A percentile compares a stretch with the other conserved stretches of the same genome.
phyloP scores from a whole-genome alignment of 257 asterid species.

The Nicotiana undulata region DNA sequence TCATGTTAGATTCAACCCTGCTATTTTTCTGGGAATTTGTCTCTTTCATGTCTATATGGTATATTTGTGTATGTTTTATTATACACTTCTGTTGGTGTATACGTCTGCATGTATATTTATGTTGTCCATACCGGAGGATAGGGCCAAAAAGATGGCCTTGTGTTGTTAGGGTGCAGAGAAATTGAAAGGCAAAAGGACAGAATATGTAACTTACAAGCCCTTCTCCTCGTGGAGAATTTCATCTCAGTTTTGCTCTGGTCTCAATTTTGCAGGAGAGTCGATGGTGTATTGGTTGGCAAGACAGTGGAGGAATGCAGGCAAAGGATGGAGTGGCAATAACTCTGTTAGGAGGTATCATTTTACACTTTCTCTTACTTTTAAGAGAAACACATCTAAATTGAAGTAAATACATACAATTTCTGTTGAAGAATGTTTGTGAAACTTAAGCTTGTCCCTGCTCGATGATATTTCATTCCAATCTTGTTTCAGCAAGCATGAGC shows the following conservation, averaged over 20 bases:
- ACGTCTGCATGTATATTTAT: neutral
- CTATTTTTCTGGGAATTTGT: neutral
- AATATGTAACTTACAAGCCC: neutral
- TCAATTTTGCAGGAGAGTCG: constrained; percentile 43
- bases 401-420: neutral
- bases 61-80: neutral
- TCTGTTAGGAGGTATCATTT: constrained; percentile 57
- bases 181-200: neutral
- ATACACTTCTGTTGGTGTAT: neutral
- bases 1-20: neutral
- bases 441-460: neutral
- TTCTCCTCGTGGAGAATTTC: neutral
- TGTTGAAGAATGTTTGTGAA: neutral
- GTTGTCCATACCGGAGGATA: neutral
- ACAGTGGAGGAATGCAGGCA: constrained; percentile 37
- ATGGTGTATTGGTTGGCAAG: constrained; percentile 78
- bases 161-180: neutral
- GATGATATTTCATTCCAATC: neutral
- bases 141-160: neutral
- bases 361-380: neutral
- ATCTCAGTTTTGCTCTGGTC: neutral
- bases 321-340: constrained; percentile 44
- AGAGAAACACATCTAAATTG: neutral
- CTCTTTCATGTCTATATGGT: neutral
- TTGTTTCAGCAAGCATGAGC: neutral